phyloP scores from a whole-genome alignment of 805 yeast genomes.

The Candida insectalens region DNA sequence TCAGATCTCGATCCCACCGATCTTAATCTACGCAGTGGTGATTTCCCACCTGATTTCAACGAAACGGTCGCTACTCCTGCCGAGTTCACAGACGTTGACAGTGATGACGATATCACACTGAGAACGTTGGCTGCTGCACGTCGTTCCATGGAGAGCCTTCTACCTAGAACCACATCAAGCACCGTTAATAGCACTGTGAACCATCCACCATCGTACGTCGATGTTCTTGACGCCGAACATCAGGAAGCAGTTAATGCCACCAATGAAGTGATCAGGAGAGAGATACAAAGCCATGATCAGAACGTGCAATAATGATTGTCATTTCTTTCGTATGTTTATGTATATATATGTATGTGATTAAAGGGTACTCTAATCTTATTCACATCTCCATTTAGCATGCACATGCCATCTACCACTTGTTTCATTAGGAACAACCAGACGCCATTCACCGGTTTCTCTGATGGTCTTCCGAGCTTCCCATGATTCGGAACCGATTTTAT shows the following conservation, averaged over 20 bases:
- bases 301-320: background rate
- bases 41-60: constrained; percentile 52
- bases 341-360: background rate
- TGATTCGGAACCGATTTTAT: constrained; percentile 35
- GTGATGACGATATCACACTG: constrained; percentile 15
- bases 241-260: constrained; percentile 10
- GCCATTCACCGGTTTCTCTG: constrained; percentile 72
- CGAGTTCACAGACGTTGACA: constrained; percentile 25
- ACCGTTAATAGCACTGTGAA: too few relatives aligned
- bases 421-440: constrained; percentile 73
- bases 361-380: constrained; percentile 1
- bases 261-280: constrained; percentile 2
- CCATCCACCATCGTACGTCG: constrained; percentile 11
- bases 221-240: constrained; percentile 9
- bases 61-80: constrained; percentile 21
- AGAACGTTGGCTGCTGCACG: constrained; percentile 18
- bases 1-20: constrained; percentile 48
- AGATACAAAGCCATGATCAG: background rate
- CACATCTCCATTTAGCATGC: constrained; percentile 71
- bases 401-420: constrained; percentile 76
- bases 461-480: constrained; percentile 56
- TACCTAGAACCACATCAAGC: too few relatives aligned
- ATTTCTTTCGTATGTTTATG: background rate
- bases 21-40: constrained; percentile 22
- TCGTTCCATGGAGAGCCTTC: too few relatives aligned